These are phyloP conservation scores for Eutrema yunnanense DNA, from an alignment of 345 rosid genomes.

Conservation along the genomic window DNA sequence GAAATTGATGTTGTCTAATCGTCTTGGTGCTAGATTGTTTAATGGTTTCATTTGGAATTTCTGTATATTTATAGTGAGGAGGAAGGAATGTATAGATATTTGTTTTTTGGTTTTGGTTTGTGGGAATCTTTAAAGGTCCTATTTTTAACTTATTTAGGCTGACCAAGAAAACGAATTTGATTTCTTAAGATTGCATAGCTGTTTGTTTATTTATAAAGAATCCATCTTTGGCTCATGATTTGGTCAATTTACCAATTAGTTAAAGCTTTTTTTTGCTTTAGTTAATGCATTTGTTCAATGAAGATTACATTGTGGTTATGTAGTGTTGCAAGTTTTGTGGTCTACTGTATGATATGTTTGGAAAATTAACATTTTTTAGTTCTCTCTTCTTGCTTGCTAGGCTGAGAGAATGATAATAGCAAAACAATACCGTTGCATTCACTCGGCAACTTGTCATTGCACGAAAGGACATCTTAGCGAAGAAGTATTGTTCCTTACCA, in stretches of 20 bases:
- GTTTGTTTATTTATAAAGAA: not conserved
- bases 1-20: not conserved
- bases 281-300: slow-evolving; percentile 1
- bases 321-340: too few species aligned
- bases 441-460: slow-evolving; percentile 91
- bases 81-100: slow-evolving; percentile 18
- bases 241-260: not conserved
- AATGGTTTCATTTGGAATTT: not conserved
- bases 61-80: not conserved
- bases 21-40: not conserved
- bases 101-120: not conserved
- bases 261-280: not conserved
- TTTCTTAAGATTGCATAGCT: not conserved
- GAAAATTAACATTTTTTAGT: not conserved
- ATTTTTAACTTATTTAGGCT: not conserved
- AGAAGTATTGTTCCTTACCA: slow-evolving; percentile 75
- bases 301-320: not conserved
- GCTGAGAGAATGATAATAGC: slow-evolving; percentile 54
- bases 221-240: slow-evolving; percentile 9
- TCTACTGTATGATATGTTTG: too few species aligned
- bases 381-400: not conserved
- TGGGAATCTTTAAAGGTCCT: not conserved
- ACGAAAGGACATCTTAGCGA: slow-evolving; percentile 89
- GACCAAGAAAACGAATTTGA: not conserved
- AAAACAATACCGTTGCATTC: slow-evolving; percentile 90